Percentiles rank a stretch among this genome's conserved stretches.
Conservation (phyloP, 2,329 filamentous ascomycete species). For the Didymella segeticola region DNA sequence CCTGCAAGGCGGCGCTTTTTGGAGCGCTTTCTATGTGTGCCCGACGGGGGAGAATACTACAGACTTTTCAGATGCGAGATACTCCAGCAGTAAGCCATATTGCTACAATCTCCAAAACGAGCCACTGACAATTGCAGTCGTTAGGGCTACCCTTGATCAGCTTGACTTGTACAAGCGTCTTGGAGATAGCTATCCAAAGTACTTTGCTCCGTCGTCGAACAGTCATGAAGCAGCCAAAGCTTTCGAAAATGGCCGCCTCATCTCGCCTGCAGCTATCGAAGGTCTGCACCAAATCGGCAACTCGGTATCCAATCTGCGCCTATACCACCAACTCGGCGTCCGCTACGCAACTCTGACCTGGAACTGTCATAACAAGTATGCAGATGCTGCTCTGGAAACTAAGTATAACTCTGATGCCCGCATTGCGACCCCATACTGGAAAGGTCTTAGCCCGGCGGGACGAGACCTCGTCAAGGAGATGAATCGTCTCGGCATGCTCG, state of each 20-base stretch:
- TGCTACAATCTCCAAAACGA: neutral
- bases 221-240: slow-evolving; percentile 67
- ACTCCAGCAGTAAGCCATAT: slow-evolving; percentile 64
- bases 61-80: slow-evolving; percentile 77
- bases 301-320: slow-evolving; percentile 74
- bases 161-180: slow-evolving; percentile 76
- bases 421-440: slow-evolving; percentile 65
- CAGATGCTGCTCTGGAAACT: slow-evolving; percentile 77
- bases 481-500: slow-evolving; percentile 94
- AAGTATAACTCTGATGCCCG: slow-evolving; percentile 50
- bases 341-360: slow-evolving; percentile 90
- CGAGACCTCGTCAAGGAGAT: slow-evolving; percentile 79
- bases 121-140: slow-evolving; percentile 52
- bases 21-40: slow-evolving; percentile 85
- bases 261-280: slow-evolving; percentile 49
- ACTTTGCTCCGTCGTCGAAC: slow-evolving; percentile 70
- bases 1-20: slow-evolving; percentile 84
- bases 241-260: slow-evolving; percentile 47
- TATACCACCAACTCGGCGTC: slow-evolving; percentile 79
- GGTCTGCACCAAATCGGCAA: slow-evolving; percentile 95
- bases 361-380: slow-evolving; percentile 90
- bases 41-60: slow-evolving; percentile 66
- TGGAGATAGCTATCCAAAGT: slow-evolving; percentile 66
- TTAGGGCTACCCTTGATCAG: slow-evolving; percentile 74
- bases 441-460: slow-evolving; percentile 76